Percentiles rank a stretch among this genome's conserved stretches.
Evolutionary conservation across 495 filamentous ascomycete species (phyloP).

Genomic region (Filosporella fistucella): DNA sequence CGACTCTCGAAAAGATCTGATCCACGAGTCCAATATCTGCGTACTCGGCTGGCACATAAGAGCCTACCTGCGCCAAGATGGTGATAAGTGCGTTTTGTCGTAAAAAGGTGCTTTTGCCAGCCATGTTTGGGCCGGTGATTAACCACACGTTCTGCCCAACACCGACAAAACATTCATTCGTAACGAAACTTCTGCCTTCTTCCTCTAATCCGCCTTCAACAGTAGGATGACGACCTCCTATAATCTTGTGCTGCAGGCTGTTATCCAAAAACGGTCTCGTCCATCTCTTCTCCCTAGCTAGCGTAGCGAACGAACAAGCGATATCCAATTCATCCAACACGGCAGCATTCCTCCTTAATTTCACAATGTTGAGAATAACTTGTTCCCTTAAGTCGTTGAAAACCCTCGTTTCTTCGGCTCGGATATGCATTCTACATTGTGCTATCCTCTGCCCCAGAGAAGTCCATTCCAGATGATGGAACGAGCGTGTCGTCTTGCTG

Average conservation of each 20-base stretch:
- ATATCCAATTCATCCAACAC: slow-evolving; percentile 93
- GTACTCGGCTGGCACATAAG: slow-evolving; percentile 83
- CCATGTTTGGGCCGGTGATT: slow-evolving; percentile 99
- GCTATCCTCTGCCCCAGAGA: slow-evolving; percentile 70
- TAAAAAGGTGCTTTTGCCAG: slow-evolving; percentile 91
- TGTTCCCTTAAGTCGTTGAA: slow-evolving; percentile 65
- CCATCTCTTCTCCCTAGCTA: slow-evolving; percentile 70
- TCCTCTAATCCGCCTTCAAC: slow-evolving; percentile 77
- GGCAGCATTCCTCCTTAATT: slow-evolving; percentile 78
- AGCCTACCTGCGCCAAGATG: slow-evolving; percentile 87
- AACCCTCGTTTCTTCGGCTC: slow-evolving; percentile 26
- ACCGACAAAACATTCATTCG: slow-evolving; percentile 82
- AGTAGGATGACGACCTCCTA: slow-evolving; percentile 84
- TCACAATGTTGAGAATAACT: slow-evolving; percentile 74
- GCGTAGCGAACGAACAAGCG: slow-evolving; percentile 70
- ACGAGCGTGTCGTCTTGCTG: slow-evolving; percentile 78
- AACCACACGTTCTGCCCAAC: slow-evolving; percentile 71
- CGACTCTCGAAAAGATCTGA: slow-evolving; percentile 86
- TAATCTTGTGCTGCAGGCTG: slow-evolving; percentile 53
- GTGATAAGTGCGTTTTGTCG: slow-evolving; percentile 92
- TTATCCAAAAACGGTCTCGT: slow-evolving; percentile 60
- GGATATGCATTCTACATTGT: slow-evolving; percentile 65
- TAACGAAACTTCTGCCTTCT: slow-evolving; percentile 76
- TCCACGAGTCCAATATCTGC: slow-evolving; percentile 86
- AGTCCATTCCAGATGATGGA: slow-evolving; percentile 82